Conservation (phyloP, 345 rosid species). For the Euphorbia peplus region DNA sequence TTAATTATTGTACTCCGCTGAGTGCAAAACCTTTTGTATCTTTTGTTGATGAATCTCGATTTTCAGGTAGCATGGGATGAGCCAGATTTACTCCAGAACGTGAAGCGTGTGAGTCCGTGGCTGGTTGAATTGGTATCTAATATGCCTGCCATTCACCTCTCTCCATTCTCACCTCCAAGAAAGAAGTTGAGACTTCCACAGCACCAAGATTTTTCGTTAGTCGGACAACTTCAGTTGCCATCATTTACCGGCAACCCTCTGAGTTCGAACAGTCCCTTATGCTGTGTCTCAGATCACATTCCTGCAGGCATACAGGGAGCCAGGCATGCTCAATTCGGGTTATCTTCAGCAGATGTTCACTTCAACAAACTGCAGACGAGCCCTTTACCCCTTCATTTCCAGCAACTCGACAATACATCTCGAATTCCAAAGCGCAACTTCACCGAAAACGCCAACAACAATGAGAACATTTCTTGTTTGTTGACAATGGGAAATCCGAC, state of each 20-base stretch:
- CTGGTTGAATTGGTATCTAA: constrained; percentile 78
- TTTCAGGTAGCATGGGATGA: constrained; percentile 97
- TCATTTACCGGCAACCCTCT: constrained; percentile 61
- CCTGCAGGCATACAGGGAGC: constrained; percentile 99
- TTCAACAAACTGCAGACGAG: constrained; percentile 56
- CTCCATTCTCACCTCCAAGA: constrained; percentile 82
- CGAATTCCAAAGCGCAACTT: constrained; percentile 31
- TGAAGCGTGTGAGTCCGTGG: constrained; percentile 96
- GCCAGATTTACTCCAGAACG: constrained; percentile 92
- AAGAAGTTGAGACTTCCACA: constrained; percentile 77
- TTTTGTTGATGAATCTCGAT: constrained; percentile 6
- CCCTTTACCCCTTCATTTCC: constrained; percentile 41
- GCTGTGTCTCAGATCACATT: constrained; percentile 65
- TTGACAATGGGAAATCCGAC: constrained; percentile 59
- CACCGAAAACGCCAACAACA: constrained; percentile 26
- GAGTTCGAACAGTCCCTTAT: constrained; percentile 54
- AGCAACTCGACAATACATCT: constrained; percentile 37
- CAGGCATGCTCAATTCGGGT: constrained; percentile 93
- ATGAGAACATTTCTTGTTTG: constrained; percentile 50
- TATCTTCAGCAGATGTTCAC: constrained; percentile 69
- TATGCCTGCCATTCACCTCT: constrained; percentile 64
- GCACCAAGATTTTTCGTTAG: constrained; percentile 47
- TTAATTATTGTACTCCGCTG: not conserved
- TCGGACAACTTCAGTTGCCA: constrained; percentile 55
- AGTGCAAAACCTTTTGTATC: not conserved